Conservation (phyloP, 371 early-diverging fungal genomes). For the Rhizomucor pusillus region DNA sequence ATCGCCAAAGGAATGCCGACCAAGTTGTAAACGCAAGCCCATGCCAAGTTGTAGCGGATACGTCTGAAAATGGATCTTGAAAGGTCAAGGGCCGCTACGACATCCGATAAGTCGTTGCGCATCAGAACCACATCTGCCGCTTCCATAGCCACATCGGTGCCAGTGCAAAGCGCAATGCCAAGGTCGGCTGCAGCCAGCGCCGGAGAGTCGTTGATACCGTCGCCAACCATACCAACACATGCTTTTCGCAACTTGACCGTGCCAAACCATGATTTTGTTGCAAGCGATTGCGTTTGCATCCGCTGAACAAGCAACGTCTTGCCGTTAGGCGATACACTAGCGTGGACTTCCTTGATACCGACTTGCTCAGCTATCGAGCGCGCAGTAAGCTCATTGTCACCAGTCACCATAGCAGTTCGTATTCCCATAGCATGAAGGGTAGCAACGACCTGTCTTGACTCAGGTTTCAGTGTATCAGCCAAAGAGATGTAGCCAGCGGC, state of each 20-base stretch:
- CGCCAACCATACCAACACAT: conserved; percentile 95
- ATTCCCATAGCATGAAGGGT: conserved; percentile 77
- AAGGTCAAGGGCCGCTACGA: conserved; percentile 84
- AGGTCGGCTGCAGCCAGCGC: conserved; percentile 91
- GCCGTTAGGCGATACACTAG: conserved; percentile 90
- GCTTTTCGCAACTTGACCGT: conserved; percentile 3
- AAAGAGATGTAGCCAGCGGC: conserved; percentile 78
- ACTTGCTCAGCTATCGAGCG: conserved; percentile 65
- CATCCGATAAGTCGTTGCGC: conserved; percentile 80
- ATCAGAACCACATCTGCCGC: conserved; percentile 88
- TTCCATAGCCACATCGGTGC: conserved; percentile 95
- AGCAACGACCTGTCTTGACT: conserved; percentile 66
- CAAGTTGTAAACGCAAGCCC: conserved; percentile 90
- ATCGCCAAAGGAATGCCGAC: conserved; percentile 93
- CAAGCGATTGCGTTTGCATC: conserved; percentile 47
- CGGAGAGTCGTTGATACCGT: conserved; percentile 98
- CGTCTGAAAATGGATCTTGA: conserved; percentile 80
- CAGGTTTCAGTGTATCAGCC: conserved; percentile 85
- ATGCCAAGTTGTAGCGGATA: conserved; percentile 82
- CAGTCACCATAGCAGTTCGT: conserved; percentile 87
- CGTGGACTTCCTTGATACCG: conserved; percentile 82
- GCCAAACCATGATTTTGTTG: not conserved
- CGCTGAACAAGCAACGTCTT: conserved; percentile 75
- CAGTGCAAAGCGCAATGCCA: conserved; percentile 93
- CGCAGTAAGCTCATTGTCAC: conserved; percentile 86